Evolutionary conservation across 257 asterid species (phyloP).

Genomic region (Oldenlandia corymbosa): DNA sequence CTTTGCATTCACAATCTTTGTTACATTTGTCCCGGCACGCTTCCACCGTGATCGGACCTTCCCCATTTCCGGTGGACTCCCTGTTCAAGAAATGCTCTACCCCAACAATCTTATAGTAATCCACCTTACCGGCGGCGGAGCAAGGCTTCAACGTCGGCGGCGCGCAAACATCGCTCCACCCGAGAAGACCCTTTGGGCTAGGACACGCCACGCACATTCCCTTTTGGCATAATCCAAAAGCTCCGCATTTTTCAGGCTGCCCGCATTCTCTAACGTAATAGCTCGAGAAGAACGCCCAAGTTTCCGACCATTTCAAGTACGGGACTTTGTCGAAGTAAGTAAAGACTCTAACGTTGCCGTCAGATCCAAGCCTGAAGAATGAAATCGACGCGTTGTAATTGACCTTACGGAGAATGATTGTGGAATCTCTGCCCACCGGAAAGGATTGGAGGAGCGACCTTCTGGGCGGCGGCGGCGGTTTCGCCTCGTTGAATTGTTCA

Average conservation of each 20-base stretch:
- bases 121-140: conserved; percentile 10
- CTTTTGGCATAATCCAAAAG: conserved; percentile 15
- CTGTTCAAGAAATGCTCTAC: conserved; percentile 21
- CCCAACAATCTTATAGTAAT: conserved; percentile 18
- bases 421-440: neutral
- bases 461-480: neutral
- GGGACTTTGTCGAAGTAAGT: conserved; percentile 9
- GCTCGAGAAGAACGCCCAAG: conserved; percentile 16
- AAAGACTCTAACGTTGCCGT: conserved; percentile 18
- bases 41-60: conserved; percentile 20
- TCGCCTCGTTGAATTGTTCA: neutral
- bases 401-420: neutral
- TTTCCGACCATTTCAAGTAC: conserved; percentile 15
- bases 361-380: conserved; percentile 10
- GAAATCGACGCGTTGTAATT: conserved; percentile 19
- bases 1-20: conserved; percentile 24
- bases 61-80: conserved; percentile 13
- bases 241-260: conserved; percentile 21
- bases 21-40: conserved; percentile 15
- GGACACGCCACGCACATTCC: conserved; percentile 27
- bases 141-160: conserved; percentile 23
- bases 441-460: conserved; percentile 4
- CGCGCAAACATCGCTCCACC: conserved; percentile 19
- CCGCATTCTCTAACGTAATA: conserved; percentile 16
- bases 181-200: conserved; percentile 19